Percentiles rank a stretch among this genome's conserved stretches.
Evolutionary conservation across 805 yeast species (phyloP).

Genomic region (Ogataea angusta): DNA sequence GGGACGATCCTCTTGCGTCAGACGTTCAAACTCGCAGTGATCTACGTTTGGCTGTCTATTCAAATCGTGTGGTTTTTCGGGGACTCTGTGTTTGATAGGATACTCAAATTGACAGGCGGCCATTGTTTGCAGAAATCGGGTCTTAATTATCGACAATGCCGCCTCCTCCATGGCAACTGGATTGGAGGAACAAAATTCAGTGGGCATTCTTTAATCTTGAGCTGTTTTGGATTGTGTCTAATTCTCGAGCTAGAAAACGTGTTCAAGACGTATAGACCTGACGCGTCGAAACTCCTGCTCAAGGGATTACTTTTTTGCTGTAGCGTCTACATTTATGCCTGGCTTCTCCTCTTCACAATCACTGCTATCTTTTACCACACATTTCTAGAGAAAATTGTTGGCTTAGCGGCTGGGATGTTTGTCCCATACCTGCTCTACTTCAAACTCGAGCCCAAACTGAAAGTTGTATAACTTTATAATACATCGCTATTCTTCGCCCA

Average conservation of each 20-base stretch:
- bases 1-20: slow-evolving; percentile 11
- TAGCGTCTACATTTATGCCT: slow-evolving; percentile 24
- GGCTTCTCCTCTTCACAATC: slow-evolving; percentile 40
- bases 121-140: slow-evolving; percentile 29
- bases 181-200: slow-evolving; percentile 40
- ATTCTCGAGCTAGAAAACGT: slow-evolving; percentile 23
- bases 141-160: slow-evolving; percentile 23
- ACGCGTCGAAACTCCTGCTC: slow-evolving; percentile 2
- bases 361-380: slow-evolving; percentile 53
- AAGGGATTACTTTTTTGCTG: background rate
- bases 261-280: slow-evolving; percentile 7
- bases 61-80: slow-evolving; percentile 35
- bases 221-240: slow-evolving; percentile 33
- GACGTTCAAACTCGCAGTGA: slow-evolving; percentile 15
- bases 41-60: slow-evolving; percentile 22
- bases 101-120: slow-evolving; percentile 39
- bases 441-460: slow-evolving; percentile 10
- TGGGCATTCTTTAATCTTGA: slow-evolving; percentile 40
- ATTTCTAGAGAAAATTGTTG: slow-evolving; percentile 42
- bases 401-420: slow-evolving; percentile 37
- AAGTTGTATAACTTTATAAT: slow-evolving; percentile 11
- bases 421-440: slow-evolving; percentile 32
- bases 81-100: slow-evolving; percentile 31
- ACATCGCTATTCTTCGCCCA: slow-evolving; percentile 4
- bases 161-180: slow-evolving; percentile 30